Evolutionary conservation across 1,139 yeast species (phyloP).

Genomic region (Nadsonia starkeyi-henricii): DNA sequence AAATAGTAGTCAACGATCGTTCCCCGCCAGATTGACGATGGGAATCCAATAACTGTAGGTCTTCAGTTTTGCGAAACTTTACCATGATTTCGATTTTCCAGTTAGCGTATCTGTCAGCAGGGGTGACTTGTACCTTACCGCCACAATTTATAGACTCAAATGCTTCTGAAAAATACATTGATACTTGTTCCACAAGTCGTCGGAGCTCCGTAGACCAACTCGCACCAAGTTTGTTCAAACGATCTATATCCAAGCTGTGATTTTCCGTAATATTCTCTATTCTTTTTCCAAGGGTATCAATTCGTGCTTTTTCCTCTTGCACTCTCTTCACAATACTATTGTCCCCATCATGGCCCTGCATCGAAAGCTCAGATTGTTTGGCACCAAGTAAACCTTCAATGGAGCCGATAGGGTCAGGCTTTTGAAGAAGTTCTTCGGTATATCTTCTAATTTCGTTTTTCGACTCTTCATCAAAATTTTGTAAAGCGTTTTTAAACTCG

Average conservation of each 20-base stretch:
- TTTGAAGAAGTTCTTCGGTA: neutral
- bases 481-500: neutral
- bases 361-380: neutral
- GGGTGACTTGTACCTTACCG: conserved; percentile 58
- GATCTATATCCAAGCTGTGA: neutral
- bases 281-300: neutral
- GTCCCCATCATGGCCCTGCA: neutral
- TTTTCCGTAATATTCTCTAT: neutral
- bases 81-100: conserved; percentile 84
- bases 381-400: neutral
- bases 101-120: conserved; percentile 38
- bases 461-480: neutral
- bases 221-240: conserved; percentile 18
- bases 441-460: neutral
- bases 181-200: conserved; percentile 33
- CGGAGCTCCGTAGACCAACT: conserved; percentile 49
- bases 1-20: conserved; percentile 86
- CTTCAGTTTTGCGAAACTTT: conserved; percentile 67
- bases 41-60: conserved; percentile 55
- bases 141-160: conserved; percentile 71
- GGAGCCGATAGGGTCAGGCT: neutral
- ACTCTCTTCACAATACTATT: neutral
- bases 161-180: conserved; percentile 47
- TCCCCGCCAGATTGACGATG: conserved; percentile 97
- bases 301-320: neutral